Evolutionary conservation across 2,329 filamentous ascomycete species (phyloP), one percentile per base, ranked within the genome.

Genomic region (Aureobasidium melanogenum): DNA sequence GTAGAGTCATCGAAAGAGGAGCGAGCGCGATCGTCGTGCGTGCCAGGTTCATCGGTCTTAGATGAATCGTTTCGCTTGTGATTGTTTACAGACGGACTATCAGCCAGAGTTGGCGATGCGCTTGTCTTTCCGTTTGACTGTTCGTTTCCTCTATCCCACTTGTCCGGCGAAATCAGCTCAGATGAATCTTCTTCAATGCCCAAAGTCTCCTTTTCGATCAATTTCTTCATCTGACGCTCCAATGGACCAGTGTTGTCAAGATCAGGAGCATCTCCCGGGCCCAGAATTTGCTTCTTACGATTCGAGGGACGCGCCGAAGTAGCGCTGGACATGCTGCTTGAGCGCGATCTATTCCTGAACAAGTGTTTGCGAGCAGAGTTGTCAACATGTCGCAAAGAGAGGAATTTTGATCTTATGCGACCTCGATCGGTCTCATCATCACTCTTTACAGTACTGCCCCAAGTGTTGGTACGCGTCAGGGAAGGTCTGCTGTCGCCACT

Each of bases 261-360:
- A 17, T 69, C 67, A 15, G 73, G 71, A 17, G 48, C 44, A 36
- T 54, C 14, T 19, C 41, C 43, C 2, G 85, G 82, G 39, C 80
- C 82, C 15, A 84, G 82, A 47, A 84, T 81, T 17, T 83, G 83
- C 61, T 82, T 79, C 17, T 81, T 74, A n/a, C 80, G 79, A 48
- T 79, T 79, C 6, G 38, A 56, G 10, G 52, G 38, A 44, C 39
- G 52, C 4, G 70, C 74, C 28, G 69, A 71, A 12, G 73, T 74
- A 1, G 69, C 67, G 15, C 71, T 70, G 2, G 69, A 69, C 46
- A 69, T 65, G 22, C 68, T 72, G 8, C 39, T 46, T 22, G 63
- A 65, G n/a, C 59, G 44, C 14, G 51, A 61, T 10, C 62, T 56
- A 10, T 63, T 56, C 32, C 63, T 59, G 19, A 60, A 59, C 17